Base-by-base conservation (phyloP, 768 basidiomycete genomes). In the Fistulinella prunicolor region DNA sequence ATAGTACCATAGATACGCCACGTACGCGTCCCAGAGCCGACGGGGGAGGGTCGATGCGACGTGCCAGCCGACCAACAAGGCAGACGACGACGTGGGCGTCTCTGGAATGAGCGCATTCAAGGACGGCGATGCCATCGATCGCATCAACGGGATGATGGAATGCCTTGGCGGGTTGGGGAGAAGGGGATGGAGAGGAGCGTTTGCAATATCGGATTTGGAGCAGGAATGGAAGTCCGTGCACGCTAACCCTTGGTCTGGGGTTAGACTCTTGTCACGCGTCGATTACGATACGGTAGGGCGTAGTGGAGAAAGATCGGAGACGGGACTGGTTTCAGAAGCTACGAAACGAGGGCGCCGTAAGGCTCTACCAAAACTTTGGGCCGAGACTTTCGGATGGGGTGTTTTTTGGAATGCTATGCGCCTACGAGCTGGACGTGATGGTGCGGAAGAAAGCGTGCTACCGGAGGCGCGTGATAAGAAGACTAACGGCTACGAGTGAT, bases 1-100 rank as follows among this genome's bases (percentile, higher is more conserved):
- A 57, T 86, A 88, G 56, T 77, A 67, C 78, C 81, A 85, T 20
- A 90, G 72, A 57, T 83, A 73, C 30, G 78, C 67, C 46, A 83
- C 53, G 57, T 90, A 90, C 49, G 69, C 70, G 19, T 72, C 60
- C 85, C 85, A 88, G 29, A 86, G 55, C 6, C 69, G 61, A 23
- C 59, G 57, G 4, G 78, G 79, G 32, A 75, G 26, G 4, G 50
- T 32, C 21, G 26, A 21, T 4, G 40, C 43, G 39, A 53, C 21
- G 10, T 44, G 59, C 45, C 44, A 46, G 19, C 32, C 43, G 3
- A 42, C 23, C 29, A 41, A 51, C 16, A 77, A 43, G 42, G 48
- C 60, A 32, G 52, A 58, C n/a, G n/a, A n/a, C n/a, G n/a, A n/a
- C n/a, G n/a, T n/a, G n/a, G n/a, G n/a, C n/a, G n/a, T n/a, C n/a